Conservation (phyloP, 805 yeast species). For the Metschnikowia cubensis region DNA sequence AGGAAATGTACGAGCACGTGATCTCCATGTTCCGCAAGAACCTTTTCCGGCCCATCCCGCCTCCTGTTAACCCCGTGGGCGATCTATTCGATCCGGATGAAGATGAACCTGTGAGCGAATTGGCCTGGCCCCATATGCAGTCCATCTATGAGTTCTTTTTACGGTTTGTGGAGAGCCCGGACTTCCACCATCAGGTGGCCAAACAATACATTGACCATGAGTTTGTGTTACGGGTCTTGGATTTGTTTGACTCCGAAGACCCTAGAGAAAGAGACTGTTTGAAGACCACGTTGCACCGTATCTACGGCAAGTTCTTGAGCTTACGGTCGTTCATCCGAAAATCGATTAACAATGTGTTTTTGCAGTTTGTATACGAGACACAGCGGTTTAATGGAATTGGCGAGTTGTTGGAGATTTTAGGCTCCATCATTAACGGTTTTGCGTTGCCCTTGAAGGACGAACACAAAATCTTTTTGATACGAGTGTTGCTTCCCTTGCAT, state of each 20-base stretch:
- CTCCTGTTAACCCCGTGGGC: constrained; percentile 96
- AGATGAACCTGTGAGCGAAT: constrained; percentile 94
- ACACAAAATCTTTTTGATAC: constrained; percentile 82
- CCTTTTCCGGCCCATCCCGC: constrained; percentile 93
- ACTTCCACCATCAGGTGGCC: constrained; percentile 88
- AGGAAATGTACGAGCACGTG: constrained; percentile 84
- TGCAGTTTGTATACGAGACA: constrained; percentile 92
- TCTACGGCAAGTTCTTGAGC: constrained; percentile 90
- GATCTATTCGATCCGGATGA: constrained; percentile 97
- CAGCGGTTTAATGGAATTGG: constrained; percentile 95
- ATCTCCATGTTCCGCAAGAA: constrained; percentile 86
- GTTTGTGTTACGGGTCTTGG: constrained; percentile 76
- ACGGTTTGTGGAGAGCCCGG: constrained; percentile 89
- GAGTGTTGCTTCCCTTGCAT: constrained; percentile 88
- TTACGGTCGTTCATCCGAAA: constrained; percentile 88
- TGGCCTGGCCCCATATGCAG: constrained; percentile 99
- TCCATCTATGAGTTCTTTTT: constrained; percentile 91
- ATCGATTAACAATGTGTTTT: constrained; percentile 84
- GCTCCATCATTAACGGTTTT: constrained; percentile 95
- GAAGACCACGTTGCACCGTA: constrained; percentile 91
- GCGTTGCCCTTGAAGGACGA: constrained; percentile 96
- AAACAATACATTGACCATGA: constrained; percentile 91
- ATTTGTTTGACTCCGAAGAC: constrained; percentile 92
- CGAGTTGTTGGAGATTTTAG: constrained; percentile 89
- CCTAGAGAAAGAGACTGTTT: constrained; percentile 93